These are phyloP conservation scores for Glycyrrhiza uralensis DNA, from an alignment of 306 rosid species.

Conservation along the genomic window DNA sequence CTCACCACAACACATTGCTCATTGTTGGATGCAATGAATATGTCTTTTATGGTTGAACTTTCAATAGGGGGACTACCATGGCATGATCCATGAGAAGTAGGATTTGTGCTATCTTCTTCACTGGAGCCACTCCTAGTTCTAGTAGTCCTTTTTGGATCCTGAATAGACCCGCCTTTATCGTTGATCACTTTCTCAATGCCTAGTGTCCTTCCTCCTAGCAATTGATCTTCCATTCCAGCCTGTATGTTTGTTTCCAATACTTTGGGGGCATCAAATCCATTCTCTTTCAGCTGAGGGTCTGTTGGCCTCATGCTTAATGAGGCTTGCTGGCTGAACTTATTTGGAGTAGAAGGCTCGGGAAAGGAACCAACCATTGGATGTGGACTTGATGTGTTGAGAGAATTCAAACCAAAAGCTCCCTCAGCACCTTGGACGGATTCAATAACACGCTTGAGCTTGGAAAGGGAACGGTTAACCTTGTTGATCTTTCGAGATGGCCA, in stretches of 20 bases:
- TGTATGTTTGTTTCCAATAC: constrained; percentile 37
- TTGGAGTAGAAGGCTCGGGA: constrained; percentile 45
- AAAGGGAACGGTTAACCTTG: constrained; percentile 85
- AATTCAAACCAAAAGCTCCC: constrained; percentile 68
- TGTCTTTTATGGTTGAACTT: constrained; percentile 41
- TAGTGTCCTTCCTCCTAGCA: constrained; percentile 31
- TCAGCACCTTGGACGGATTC: constrained; percentile 93
- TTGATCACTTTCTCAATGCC: constrained; percentile 36
- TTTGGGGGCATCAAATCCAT: constrained; percentile 40
- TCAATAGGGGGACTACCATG: constrained; percentile 66
- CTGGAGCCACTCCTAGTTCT: constrained; percentile 61
- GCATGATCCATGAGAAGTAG: constrained; percentile 74
- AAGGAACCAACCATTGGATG: constrained; percentile 51
- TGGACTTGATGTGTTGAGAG: constrained; percentile 57
- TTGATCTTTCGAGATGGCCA: constrained; percentile 99
- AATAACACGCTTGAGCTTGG: constrained; percentile 83
- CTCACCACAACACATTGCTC: constrained; percentile 39
- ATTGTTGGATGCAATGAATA: constrained; percentile 32
- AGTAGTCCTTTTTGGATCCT: constrained; percentile 37
- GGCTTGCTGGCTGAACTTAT: constrained; percentile 42
- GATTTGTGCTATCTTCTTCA: constrained; percentile 70
- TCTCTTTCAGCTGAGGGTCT: constrained; percentile 46
- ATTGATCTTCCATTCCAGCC: constrained; percentile 41
- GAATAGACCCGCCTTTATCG: constrained; percentile 26
- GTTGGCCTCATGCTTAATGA: constrained; percentile 26